Percentiles rank a stretch among this genome's conserved stretches.
These are phyloP conservation scores for Coniochaeta sp. DNA, from an alignment of 2,329 filamentous ascomycete genomes.

Conservation along the genomic window DNA sequence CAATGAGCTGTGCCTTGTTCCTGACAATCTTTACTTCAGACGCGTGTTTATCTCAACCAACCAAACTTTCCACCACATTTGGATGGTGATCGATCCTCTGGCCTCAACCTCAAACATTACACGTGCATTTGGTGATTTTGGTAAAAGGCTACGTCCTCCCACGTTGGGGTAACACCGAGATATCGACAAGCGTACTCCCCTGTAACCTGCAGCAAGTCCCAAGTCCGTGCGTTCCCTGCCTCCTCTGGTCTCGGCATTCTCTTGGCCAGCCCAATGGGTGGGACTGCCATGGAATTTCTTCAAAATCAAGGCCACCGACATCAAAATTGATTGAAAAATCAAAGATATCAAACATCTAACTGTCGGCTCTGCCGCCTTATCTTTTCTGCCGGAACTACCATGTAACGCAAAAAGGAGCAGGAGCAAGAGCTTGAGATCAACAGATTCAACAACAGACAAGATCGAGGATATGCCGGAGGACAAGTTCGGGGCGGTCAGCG, in stretches of 20 bases:
- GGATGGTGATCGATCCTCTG: not conserved
- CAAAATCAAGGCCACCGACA: slow-evolving; percentile 1
- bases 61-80: not conserved
- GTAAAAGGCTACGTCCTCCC: no score
- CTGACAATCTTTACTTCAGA: slow-evolving; percentile 1
- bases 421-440: no score
- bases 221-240: no score
- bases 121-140: not conserved
- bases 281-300: not conserved
- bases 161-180: no score
- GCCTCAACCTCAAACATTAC: not conserved
- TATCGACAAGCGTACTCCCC: no score
- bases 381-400: not conserved
- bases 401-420: no score
- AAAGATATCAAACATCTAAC: no score
- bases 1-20: not conserved
- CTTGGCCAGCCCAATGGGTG: not conserved
- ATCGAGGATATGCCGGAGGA: not conserved
- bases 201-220: no score
- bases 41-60: not conserved
- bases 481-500: not conserved
- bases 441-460: not conserved
- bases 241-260: no score
- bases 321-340: not conserved
- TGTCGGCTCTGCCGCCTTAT: not conserved